phyloP scores from a whole-genome alignment of 2,329 filamentous ascomycete species.

The Phialemoniopsis sp. region DNA sequence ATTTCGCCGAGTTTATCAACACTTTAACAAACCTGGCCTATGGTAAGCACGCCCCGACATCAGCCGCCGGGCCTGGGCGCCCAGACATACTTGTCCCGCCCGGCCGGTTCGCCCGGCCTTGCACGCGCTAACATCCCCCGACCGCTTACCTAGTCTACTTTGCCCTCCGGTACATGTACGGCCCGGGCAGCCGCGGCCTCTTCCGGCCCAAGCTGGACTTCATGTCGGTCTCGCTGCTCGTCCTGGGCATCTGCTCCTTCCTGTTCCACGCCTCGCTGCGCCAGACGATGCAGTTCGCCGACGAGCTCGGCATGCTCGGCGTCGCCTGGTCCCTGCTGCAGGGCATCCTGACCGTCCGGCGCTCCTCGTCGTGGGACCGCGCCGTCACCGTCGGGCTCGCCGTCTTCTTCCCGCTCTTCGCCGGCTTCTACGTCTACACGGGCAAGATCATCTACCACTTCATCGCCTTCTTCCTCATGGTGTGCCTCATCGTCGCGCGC shows the following conservation, averaged over 20 bases:
- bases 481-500: constrained; percentile 25
- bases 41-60: constrained; percentile 25
- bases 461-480: constrained; percentile 26
- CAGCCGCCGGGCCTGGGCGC: too few species aligned
- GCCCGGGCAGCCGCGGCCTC: constrained; percentile 20
- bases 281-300: constrained; percentile 38
- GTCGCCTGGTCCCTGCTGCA: constrained; percentile 48
- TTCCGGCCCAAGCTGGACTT: constrained; percentile 28
- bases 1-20: constrained; percentile 50
- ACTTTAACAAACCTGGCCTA: constrained; percentile 46
- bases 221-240: constrained; percentile 33
- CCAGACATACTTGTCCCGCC: constrained; percentile 5
- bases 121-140: background rate
- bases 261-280: constrained; percentile 40
- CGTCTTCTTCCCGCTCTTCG: constrained; percentile 32
- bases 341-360: constrained; percentile 35
- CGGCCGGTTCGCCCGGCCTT: background rate
- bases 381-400: constrained; percentile 31
- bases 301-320: constrained; percentile 56
- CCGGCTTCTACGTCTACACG: constrained; percentile 35
- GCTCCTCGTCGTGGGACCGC: constrained; percentile 11
- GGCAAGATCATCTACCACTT: constrained; percentile 38
- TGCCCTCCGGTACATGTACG: constrained; percentile 32
- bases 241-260: constrained; percentile 36
- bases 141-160: constrained; percentile 28